Conservation (phyloP, 1,284 basidiomycete species). For the Bjerkandera adusta region DNA sequence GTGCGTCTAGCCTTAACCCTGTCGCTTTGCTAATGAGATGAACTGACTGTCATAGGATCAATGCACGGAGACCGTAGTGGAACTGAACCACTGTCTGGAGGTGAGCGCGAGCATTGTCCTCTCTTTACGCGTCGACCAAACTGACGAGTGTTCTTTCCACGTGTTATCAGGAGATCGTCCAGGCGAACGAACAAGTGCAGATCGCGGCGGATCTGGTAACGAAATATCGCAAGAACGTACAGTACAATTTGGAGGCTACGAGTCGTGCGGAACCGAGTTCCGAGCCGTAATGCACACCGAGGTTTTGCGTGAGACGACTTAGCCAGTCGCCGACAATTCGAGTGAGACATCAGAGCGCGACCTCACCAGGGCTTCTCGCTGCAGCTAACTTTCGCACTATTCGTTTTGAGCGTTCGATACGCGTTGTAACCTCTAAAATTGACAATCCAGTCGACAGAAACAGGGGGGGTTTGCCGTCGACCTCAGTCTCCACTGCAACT, state of each 20-base stretch:
- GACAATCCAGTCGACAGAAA: too few relatives aligned
- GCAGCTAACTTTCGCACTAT: too few relatives aligned
- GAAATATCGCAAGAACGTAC: conserved; percentile 84
- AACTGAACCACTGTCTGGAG: conserved; percentile 78
- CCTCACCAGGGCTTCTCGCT: too few relatives aligned
- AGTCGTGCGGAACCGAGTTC: too few relatives aligned
- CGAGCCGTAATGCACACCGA: too few relatives aligned
- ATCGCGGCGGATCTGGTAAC: conserved; percentile 75
- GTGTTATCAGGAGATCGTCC: conserved; percentile 58
- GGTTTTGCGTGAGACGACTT: too few relatives aligned
- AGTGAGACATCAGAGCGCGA: too few relatives aligned
- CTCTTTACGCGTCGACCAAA: not conserved
- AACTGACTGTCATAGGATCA: conserved; percentile 50
- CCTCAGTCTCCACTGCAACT: too few relatives aligned
- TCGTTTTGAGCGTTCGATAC: too few relatives aligned
- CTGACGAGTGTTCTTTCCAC: conserved; percentile 3
- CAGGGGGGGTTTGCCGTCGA: too few relatives aligned
- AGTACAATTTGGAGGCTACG: conserved; percentile 80
- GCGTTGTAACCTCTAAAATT: too few relatives aligned
- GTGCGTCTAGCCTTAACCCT: conserved; percentile 42
- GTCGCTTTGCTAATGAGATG: not conserved
- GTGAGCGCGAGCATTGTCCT: conserved; percentile 34
- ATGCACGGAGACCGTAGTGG: conserved; percentile 77
- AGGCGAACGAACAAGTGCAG: conserved; percentile 69
- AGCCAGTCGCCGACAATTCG: too few relatives aligned